These are phyloP conservation scores for Macrophomina phaseolina DNA, from an alignment of 2,329 filamentous ascomycete species.

Conservation along the genomic window DNA sequence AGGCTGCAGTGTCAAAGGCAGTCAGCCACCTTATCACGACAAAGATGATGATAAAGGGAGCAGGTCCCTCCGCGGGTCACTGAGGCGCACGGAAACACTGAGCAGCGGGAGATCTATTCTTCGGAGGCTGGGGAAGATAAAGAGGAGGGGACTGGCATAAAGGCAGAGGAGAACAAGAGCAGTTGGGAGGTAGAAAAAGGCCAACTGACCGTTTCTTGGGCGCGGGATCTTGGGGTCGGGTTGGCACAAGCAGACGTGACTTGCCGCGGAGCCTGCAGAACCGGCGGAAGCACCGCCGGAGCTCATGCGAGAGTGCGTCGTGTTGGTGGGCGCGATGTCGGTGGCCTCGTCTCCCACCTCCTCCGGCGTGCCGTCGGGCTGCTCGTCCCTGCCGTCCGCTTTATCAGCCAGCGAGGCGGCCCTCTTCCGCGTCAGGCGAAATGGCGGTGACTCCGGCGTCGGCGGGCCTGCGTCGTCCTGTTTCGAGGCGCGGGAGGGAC, in stretches of 20 bases:
- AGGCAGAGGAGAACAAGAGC: slow-evolving; percentile 26
- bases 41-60: slow-evolving; percentile 27
- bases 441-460: slow-evolving; percentile 32
- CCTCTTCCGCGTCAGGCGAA: slow-evolving; percentile 36
- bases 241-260: slow-evolving; percentile 70
- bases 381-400: slow-evolving; percentile 29
- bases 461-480: slow-evolving; percentile 24
- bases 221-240: slow-evolving; percentile 74
- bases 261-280: slow-evolving; percentile 22
- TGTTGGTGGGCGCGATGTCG: background rate
- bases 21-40: slow-evolving; percentile 1
- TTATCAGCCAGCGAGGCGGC: slow-evolving; percentile 34
- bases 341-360: background rate
- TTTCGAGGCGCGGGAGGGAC: slow-evolving; percentile 27
- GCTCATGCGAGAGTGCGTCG: slow-evolving; percentile 26
- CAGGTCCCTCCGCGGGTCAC: background rate
- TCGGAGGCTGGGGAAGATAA: slow-evolving; percentile 1
- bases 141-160: slow-evolving; percentile 11
- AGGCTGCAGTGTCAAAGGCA: slow-evolving; percentile 66
- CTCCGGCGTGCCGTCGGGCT: background rate
- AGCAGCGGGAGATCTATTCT: background rate
- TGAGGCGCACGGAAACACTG: background rate
- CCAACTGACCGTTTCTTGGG: slow-evolving; percentile 70
- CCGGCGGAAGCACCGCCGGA: slow-evolving; percentile 15
- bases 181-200: background rate